phyloP scores from a whole-genome alignment of 2,329 filamentous ascomycete genomes.

The Xylaria sp. region DNA sequence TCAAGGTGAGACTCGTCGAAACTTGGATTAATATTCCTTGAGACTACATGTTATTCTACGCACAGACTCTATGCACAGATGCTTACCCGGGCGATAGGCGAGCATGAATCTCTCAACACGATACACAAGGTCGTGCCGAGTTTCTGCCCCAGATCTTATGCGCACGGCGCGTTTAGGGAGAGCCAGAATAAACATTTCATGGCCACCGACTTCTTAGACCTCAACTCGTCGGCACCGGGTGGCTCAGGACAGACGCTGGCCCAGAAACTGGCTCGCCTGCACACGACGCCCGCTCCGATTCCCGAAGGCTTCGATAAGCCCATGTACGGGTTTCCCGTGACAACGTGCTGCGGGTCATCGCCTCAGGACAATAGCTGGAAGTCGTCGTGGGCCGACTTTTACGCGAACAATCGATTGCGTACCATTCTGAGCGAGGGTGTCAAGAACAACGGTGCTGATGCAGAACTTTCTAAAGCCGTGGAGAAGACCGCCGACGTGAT shows the following conservation, averaged over 20 bases:
- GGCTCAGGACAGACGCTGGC: constrained; percentile 71
- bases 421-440: constrained; percentile 70
- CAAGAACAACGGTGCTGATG: constrained; percentile 71
- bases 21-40: neutral
- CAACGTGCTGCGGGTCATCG: constrained; percentile 89
- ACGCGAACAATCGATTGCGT: constrained; percentile 78
- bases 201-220: constrained; percentile 83
- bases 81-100: constrained; percentile 63
- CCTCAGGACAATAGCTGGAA: constrained; percentile 81
- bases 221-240: constrained; percentile 58
- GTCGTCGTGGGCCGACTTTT: constrained; percentile 85
- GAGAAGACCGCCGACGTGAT: constrained; percentile 72
- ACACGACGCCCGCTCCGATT: constrained; percentile 77
- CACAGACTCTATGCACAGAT: neutral
- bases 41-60: neutral
- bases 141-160: constrained; percentile 80
- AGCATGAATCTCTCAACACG: constrained; percentile 85
- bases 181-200: constrained; percentile 67
- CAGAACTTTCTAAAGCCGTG: constrained; percentile 70
- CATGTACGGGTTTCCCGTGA: constrained; percentile 84
- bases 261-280: constrained; percentile 80
- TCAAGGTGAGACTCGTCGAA: constrained; percentile 59
- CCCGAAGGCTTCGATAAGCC: constrained; percentile 68
- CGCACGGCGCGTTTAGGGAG: constrained; percentile 70
- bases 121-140: constrained; percentile 77